Evolutionary conservation across 306 rosid species (phyloP).

Genomic region (Carpinus viminea): DNA sequence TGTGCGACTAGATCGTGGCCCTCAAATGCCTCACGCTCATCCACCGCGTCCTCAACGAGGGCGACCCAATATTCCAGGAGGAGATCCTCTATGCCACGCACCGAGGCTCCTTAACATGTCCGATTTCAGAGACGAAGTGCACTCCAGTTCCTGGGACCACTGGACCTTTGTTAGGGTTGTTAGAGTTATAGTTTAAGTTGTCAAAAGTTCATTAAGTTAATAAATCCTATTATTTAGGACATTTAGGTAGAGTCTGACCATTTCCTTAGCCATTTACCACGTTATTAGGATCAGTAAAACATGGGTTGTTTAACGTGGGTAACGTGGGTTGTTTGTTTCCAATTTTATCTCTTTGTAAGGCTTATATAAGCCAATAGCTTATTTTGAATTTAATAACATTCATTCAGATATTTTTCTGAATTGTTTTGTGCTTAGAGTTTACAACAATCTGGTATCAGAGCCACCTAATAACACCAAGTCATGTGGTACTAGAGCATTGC

Average conservation of each 20-base stretch:
- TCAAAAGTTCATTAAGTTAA: neutral
- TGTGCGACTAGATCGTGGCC: constrained; percentile 98
- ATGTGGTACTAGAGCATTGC: too few relatives aligned
- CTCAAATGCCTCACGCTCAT: constrained; percentile 72
- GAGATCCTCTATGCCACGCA: constrained; percentile 88
- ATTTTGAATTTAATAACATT: neutral
- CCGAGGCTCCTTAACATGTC: constrained; percentile 84
- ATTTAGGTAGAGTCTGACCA: constrained; percentile 15
- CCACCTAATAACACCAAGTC: too few relatives aligned
- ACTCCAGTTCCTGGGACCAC: constrained; percentile 96
- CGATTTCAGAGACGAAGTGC: constrained; percentile 94
- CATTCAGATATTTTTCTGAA: neutral
- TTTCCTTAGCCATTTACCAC: constrained; percentile 12
- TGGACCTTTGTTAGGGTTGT: constrained; percentile 51
- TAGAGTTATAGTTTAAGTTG: neutral
- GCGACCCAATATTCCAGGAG: constrained; percentile 74
- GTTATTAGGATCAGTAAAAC: neutral
- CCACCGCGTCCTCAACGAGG: constrained; percentile 81
- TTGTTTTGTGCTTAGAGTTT: neutral
- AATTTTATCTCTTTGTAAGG: constrained; percentile 12
- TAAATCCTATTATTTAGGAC: neutral
- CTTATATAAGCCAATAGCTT: constrained; percentile 2
- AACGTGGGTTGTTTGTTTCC: neutral
- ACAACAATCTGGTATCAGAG: too few relatives aligned
- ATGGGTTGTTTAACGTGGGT: neutral